Evolutionary conservation across 1,284 basidiomycete species (phyloP).

Genomic region (Fomitopsis pinicola): DNA sequence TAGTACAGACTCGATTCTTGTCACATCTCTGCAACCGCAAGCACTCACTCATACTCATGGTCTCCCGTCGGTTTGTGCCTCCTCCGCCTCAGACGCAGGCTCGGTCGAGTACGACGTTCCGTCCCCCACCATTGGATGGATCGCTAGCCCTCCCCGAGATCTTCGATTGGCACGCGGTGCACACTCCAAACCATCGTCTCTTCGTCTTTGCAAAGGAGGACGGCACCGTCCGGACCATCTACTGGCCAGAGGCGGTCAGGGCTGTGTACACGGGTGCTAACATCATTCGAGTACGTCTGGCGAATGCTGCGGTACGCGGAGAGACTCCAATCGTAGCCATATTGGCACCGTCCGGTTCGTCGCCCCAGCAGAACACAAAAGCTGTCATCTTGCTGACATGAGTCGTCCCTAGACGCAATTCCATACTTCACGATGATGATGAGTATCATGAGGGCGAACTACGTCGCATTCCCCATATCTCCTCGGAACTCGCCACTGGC

Average conservation of each 20-base stretch:
- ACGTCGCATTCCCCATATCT: constrained; percentile 31
- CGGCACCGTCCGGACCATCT: constrained; percentile 16
- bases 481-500: constrained; percentile 34
- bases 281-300: not conserved
- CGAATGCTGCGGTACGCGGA: too few relatives aligned
- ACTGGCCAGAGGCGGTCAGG: constrained; percentile 23
- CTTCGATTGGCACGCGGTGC: constrained; percentile 29
- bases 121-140: too few relatives aligned
- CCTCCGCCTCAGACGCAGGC: too few relatives aligned
- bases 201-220: constrained; percentile 28
- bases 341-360: too few relatives aligned
- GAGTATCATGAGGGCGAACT: constrained; percentile 25
- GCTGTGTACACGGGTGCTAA: constrained; percentile 4
- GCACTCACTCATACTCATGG: too few relatives aligned
- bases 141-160: constrained; percentile 28
- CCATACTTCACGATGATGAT: constrained; percentile 22
- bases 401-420: constrained; percentile 22
- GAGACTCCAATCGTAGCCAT: too few relatives aligned
- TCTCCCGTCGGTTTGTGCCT: too few relatives aligned
- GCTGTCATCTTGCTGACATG: not conserved
- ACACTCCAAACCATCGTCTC: constrained; percentile 30
- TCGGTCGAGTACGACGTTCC: too few relatives aligned
- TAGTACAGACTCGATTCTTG: too few relatives aligned
- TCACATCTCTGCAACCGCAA: too few relatives aligned
- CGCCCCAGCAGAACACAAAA: too few relatives aligned